Percentiles rank a stretch among this genome's conserved stretches.
Evolutionary conservation across 306 rosid genomes (phyloP).

Genomic region (Citrullus amarus): DNA sequence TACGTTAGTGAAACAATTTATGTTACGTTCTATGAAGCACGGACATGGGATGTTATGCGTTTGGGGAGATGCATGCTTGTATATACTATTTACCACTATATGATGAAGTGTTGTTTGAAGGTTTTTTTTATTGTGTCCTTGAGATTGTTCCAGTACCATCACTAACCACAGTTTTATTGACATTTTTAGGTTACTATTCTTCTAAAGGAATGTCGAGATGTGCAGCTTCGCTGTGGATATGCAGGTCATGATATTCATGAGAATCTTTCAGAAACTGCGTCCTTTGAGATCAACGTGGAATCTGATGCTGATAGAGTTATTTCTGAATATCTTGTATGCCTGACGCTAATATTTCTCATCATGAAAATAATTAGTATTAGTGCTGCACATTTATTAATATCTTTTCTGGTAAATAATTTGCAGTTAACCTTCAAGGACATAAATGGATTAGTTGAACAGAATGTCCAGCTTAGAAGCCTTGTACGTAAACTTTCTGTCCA

Average conservation of each 20-base stretch:
- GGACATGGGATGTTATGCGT: neutral
- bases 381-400: neutral
- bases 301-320: constrained; percentile 63
- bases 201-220: constrained; percentile 87
- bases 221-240: constrained; percentile 81
- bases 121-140: neutral
- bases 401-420: constrained; percentile 11
- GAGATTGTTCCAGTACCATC: neutral
- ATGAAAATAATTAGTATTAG: neutral
- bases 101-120: neutral
- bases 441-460: constrained; percentile 88
- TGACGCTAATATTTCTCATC: neutral
- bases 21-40: no score
- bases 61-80: neutral
- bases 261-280: constrained; percentile 15
- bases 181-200: constrained; percentile 66
- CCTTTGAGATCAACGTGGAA: constrained; percentile 24
- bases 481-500: constrained; percentile 73
- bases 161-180: neutral
- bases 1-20: no score
- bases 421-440: constrained; percentile 98
- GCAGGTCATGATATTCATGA: constrained; percentile 26
- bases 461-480: constrained; percentile 77
- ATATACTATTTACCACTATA: neutral
- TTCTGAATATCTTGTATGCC: constrained; percentile 72